phyloP scores from a whole-genome alignment of 1,284 basidiomycete genomes.

The Ustilago nuda region DNA sequence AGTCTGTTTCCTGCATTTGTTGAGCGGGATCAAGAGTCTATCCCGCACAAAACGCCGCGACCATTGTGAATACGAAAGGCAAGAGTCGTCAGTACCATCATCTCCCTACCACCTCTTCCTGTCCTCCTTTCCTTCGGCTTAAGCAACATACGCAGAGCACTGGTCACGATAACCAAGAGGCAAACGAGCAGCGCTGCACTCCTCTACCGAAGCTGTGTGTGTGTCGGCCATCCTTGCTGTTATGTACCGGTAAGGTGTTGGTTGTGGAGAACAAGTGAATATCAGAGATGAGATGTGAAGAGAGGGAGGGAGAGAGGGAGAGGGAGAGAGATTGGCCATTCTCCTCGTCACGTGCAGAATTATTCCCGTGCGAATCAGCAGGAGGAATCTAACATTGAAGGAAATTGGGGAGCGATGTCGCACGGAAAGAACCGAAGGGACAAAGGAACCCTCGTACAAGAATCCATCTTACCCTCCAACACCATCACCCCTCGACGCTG shows the following conservation, averaged over 20 bases:
- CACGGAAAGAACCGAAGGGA: slow-evolving; percentile 17
- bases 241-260: neutral
- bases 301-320: no score
- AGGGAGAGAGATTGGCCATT: no score
- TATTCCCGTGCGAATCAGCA: slow-evolving; percentile 1
- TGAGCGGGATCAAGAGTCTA: slow-evolving; percentile 86
- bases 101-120: neutral
- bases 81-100: slow-evolving; percentile 6
- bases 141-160: slow-evolving; percentile 83
- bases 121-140: neutral
- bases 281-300: neutral
- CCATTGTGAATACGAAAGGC: neutral
- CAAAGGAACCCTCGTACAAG: neutral
- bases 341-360: slow-evolving; percentile 2
- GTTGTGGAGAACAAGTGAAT: neutral
- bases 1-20: slow-evolving; percentile 80
- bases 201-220: slow-evolving; percentile 81
- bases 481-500: neutral
- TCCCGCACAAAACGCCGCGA: neutral
- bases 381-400: neutral
- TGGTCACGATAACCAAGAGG: slow-evolving; percentile 88
- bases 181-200: slow-evolving; percentile 80
- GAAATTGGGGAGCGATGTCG: neutral
- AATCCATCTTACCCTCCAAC: neutral
- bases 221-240: slow-evolving; percentile 42